A percentile compares a stretch with the other conserved stretches of the same genome.
Evolutionary conservation across 2,329 filamentous ascomycete genomes (phyloP).

Genomic region (Colletotrichum musae): DNA sequence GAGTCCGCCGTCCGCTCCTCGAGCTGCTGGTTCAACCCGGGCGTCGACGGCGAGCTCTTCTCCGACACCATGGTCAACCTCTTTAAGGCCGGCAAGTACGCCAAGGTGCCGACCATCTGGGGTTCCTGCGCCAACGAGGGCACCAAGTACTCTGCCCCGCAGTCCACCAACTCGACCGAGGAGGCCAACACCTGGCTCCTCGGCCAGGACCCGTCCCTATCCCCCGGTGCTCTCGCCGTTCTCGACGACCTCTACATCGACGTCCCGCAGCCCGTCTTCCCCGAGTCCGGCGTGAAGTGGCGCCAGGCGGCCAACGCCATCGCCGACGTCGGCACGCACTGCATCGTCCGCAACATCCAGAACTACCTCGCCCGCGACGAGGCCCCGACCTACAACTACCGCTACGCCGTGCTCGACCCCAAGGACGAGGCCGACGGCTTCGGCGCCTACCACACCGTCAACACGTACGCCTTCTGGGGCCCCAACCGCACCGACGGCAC

Average conservation of each 20-base stretch:
- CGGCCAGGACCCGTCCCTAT: slow-evolving; percentile 52
- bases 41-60: slow-evolving; percentile 68
- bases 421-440: slow-evolving; percentile 64
- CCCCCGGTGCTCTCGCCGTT: slow-evolving; percentile 48
- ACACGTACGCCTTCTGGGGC: slow-evolving; percentile 78
- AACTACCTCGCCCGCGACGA: slow-evolving; percentile 49
- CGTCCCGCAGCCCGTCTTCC: slow-evolving; percentile 50
- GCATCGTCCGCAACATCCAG: slow-evolving; percentile 51
- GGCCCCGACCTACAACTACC: slow-evolving; percentile 74
- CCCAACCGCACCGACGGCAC: slow-evolving; percentile 65
- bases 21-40: slow-evolving; percentile 50
- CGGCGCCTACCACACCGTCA: slow-evolving; percentile 78
- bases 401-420: slow-evolving; percentile 77
- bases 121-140: slow-evolving; percentile 57
- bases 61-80: slow-evolving; percentile 64
- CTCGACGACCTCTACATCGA: slow-evolving; percentile 55
- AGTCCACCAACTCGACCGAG: slow-evolving; percentile 49
- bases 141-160: slow-evolving; percentile 51
- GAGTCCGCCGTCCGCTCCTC: slow-evolving; percentile 44
- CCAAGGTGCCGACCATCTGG: slow-evolving; percentile 67
- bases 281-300: slow-evolving; percentile 53
- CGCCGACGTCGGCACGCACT: slow-evolving; percentile 54
- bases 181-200: slow-evolving; percentile 52
- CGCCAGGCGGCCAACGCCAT: slow-evolving; percentile 54
- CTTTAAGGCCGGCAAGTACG: slow-evolving; percentile 64